Evolutionary conservation across 2,329 filamentous ascomycete genomes (phyloP).

Genomic region (Diaporthe caulivora): DNA sequence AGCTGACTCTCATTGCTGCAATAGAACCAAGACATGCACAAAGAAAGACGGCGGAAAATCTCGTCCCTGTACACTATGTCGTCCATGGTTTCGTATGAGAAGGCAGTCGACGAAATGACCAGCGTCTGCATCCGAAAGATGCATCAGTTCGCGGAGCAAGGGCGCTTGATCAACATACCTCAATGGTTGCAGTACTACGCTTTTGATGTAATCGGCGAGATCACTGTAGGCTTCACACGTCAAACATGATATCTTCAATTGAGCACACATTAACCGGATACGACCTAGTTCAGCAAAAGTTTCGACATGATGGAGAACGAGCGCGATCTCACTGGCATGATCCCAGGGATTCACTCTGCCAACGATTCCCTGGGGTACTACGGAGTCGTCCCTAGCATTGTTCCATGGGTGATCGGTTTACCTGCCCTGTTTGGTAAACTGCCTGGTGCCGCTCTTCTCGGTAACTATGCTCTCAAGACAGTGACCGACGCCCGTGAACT

Average conservation of each 20-base stretch:
- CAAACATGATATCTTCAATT: too few relatives aligned
- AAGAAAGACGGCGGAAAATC: background rate
- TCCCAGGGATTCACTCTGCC: background rate
- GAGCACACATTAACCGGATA: background rate
- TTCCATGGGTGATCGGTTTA: background rate
- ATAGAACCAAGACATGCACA: background rate
- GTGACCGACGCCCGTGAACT: background rate
- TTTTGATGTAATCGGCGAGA: background rate
- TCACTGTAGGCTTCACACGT: background rate
- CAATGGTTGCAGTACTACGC: conserved; percentile 15
- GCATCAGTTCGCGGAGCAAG: background rate
- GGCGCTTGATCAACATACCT: background rate
- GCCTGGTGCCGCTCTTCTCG: background rate
- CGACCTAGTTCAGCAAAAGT: background rate
- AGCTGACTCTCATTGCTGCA: too few relatives aligned
- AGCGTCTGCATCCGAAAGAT: background rate
- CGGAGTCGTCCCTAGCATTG: background rate
- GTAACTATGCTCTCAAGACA: background rate
- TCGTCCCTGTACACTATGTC: conserved; percentile 2
- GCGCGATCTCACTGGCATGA: background rate
- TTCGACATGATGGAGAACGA: conserved; percentile 13
- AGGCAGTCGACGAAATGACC: background rate
- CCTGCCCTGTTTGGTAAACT: background rate
- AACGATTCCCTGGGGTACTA: background rate
- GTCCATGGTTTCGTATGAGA: conserved; percentile 1